Conservation (phyloP, 371 early-diverging fungal genomes). For the Funneliformis caledonium region DNA sequence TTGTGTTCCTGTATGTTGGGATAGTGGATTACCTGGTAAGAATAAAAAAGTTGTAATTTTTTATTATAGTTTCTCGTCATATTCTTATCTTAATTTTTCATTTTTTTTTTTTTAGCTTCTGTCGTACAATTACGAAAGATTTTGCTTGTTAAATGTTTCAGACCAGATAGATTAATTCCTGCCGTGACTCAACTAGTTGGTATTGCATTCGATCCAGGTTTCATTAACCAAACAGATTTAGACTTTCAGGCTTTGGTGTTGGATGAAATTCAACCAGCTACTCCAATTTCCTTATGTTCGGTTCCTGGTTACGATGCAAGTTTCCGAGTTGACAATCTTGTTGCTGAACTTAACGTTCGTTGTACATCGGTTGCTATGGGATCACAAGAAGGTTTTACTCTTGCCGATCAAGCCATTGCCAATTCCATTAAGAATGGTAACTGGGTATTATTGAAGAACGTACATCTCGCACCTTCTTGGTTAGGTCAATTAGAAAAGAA, state of each 20-base stretch:
- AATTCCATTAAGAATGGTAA: conserved; percentile 81
- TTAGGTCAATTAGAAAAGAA: conserved; percentile 94
- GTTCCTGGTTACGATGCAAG: conserved; percentile 97
- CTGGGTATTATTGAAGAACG: conserved; percentile 98
- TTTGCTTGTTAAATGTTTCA: conserved; percentile 82
- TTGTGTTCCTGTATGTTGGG: conserved; percentile 72
- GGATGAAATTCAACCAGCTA: conserved; percentile 74
- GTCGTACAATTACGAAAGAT: conserved; percentile 67
- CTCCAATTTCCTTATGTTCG: conserved; percentile 92
- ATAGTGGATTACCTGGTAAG: conserved; percentile 58
- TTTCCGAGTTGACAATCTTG: conserved; percentile 92
- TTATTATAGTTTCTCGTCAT: background rate
- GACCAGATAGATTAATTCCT: conserved; percentile 86
- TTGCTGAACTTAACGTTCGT: conserved; percentile 64
- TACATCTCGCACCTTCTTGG: conserved; percentile 95
- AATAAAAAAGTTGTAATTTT: background rate
- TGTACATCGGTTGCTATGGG: conserved; percentile 96
- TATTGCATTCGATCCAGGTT: conserved; percentile 71
- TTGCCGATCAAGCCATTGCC: conserved; percentile 92
- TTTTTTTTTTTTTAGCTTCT: conserved; percentile 29
- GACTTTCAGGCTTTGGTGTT: conserved; percentile 73
- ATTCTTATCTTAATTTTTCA: conserved; percentile 3
- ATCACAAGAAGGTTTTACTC: conserved; percentile 89
- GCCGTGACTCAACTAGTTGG: conserved; percentile 80
- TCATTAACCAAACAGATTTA: conserved; percentile 66